phyloP scores from a whole-genome alignment of 2,329 filamentous ascomycete genomes.

The Exophiala viscosa region DNA sequence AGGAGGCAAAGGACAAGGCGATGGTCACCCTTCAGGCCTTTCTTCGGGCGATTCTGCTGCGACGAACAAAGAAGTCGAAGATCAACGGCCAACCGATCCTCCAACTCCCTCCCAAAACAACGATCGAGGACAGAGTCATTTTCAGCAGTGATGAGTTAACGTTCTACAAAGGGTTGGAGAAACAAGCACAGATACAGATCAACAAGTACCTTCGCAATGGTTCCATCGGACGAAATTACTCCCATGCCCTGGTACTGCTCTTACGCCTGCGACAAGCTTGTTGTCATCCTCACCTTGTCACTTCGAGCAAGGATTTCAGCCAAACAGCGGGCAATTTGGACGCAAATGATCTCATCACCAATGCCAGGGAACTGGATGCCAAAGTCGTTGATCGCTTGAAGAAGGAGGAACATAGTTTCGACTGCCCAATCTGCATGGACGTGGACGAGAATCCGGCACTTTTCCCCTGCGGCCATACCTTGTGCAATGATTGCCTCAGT shows the following conservation, averaged over 20 bases:
- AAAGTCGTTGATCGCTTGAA: constrained; percentile 66
- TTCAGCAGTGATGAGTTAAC: constrained; percentile 63
- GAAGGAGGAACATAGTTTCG: constrained; percentile 55
- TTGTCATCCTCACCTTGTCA: constrained; percentile 69
- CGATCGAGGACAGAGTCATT: constrained; percentile 58
- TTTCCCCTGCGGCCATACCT: constrained; percentile 79
- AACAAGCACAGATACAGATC: constrained; percentile 64
- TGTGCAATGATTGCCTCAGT: constrained; percentile 72
- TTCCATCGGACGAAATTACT: constrained; percentile 66
- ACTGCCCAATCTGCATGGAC: constrained; percentile 82
- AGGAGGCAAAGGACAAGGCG: constrained; percentile 46
- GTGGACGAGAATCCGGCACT: constrained; percentile 69
- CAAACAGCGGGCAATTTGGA: constrained; percentile 46
- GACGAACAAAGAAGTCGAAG: constrained; percentile 73
- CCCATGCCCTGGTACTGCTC: constrained; percentile 73
- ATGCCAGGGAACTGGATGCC: constrained; percentile 58
- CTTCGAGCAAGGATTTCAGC: constrained; percentile 54
- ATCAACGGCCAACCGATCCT: constrained; percentile 78
- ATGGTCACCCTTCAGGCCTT: constrained; percentile 71
- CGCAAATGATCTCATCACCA: constrained; percentile 55
- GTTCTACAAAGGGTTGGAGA: constrained; percentile 66
- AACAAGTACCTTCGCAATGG: constrained; percentile 67
- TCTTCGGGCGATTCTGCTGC: constrained; percentile 75
- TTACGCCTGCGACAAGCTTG: constrained; percentile 76
- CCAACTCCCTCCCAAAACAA: constrained; percentile 62